Conservation (phyloP, 2,329 filamentous ascomycete genomes). For the Sclerotinia sclerotiorum region DNA sequence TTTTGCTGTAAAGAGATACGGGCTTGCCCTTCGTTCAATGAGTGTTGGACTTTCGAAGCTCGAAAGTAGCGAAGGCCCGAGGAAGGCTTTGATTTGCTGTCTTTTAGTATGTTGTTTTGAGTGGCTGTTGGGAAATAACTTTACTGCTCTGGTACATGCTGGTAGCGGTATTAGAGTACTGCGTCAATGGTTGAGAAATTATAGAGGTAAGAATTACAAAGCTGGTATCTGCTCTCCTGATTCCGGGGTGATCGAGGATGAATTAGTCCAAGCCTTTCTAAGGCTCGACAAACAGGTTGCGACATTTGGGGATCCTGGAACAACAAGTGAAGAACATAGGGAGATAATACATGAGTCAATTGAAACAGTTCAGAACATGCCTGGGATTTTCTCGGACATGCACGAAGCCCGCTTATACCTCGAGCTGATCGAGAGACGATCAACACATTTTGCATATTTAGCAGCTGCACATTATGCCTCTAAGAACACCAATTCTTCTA, state of each 20-base stretch:
- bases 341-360: conserved; percentile 23
- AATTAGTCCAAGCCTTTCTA: conserved; percentile 24
- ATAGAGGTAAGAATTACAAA: not conserved
- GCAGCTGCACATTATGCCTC: not conserved
- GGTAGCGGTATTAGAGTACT: conserved; percentile 14
- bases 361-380: conserved; percentile 23
- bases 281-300: conserved; percentile 27
- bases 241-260: conserved; percentile 23
- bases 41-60: conserved; percentile 10
- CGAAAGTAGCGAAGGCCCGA: not conserved
- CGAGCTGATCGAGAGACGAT: conserved; percentile 28
- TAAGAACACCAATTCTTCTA: not conserved
- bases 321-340: conserved; percentile 18
- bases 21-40: conserved; percentile 23
- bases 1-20: conserved; percentile 23
- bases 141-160: conserved; percentile 21
- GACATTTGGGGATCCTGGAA: conserved; percentile 18
- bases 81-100: conserved; percentile 24
- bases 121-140: conserved; percentile 19
- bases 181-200: conserved; percentile 18
- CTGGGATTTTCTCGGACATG: conserved; percentile 14
- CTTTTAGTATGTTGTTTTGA: conserved; percentile 25
- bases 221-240: conserved; percentile 17
- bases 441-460: conserved; percentile 25
- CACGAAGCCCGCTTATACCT: conserved; percentile 25